Base-by-base conservation (phyloP, 495 filamentous ascomycete species). In the Aspergillus sclerotiicarbonarius region DNA sequence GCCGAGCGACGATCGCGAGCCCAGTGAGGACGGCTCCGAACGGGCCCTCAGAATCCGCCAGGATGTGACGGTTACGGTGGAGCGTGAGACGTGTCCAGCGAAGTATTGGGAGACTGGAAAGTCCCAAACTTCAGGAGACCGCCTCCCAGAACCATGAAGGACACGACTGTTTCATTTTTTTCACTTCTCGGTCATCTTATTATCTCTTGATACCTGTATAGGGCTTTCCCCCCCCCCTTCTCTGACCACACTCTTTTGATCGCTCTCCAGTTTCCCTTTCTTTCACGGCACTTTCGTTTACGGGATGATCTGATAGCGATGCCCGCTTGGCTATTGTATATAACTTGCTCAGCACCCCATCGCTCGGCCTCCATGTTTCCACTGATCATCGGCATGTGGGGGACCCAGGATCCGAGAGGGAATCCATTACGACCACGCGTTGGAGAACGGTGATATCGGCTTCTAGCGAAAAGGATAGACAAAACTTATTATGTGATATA, bases 51-150 rank as follows among this genome's bases (percentile, higher is more conserved):
- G 74, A 25, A 80, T 80, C 49, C 70, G 74, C 8, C 75, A 77
- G 41, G 75, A 79, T 39, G 71, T 80, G 37, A 80, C 77, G 1
- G 69, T 80, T 19, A 76, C 75, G 6, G 71, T 79, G 47, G 61
- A 78, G 59, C 70, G 63, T 12, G 73, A 75, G 33, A 56, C 66
- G 6, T 65, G 68, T 29, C 65, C 70, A n/a, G 56, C 62, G 2
- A 59, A 63, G 10, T 67, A 67, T 41, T 56, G 51, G 55, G 54
- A 68, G 16, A 12, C 59, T 6, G 62, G 53, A n/a, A 48, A 48
- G 16, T 16, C 39, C 18, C 41, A 31, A 18, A 25, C 25, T 25
- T 25, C 5, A 25, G 20, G 18, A 12, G 39, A 46, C 7, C 47
- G 46, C 19, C 46, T 54, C 13, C 56, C 55, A 19, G 43, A 56